Evolutionary conservation across 2,329 filamentous ascomycete genomes (phyloP).

Genomic region (Setomelanomma holmii): DNA sequence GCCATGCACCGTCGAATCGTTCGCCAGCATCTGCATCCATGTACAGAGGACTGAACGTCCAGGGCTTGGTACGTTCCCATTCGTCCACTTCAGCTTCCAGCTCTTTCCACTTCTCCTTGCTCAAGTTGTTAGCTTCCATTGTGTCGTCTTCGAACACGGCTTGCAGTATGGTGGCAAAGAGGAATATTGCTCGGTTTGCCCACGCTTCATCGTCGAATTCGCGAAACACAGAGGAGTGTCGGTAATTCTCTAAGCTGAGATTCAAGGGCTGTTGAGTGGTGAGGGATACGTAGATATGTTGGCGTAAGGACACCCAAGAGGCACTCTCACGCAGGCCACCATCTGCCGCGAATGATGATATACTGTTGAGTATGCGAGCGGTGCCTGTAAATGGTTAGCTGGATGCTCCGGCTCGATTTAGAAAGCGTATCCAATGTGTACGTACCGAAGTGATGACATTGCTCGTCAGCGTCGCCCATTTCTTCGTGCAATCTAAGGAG

Average conservation of each 20-base stretch:
- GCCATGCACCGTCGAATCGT: conserved; percentile 30
- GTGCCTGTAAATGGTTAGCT: conserved; percentile 25
- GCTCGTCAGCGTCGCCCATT: conserved; percentile 49
- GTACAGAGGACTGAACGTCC: conserved; percentile 34
- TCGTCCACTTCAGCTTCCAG: conserved; percentile 39
- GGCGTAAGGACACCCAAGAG: conserved; percentile 51
- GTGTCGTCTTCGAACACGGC: conserved; percentile 31
- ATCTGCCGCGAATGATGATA: conserved; percentile 46
- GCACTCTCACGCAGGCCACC: conserved; percentile 52
- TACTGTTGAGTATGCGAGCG: conserved; percentile 48
- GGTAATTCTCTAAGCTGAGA: conserved; percentile 40
- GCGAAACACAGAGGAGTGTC: conserved; percentile 36
- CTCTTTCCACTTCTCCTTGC: conserved; percentile 36
- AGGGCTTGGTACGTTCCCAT: conserved; percentile 41
- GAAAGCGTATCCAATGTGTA: no score
- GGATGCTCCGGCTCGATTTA: no score
- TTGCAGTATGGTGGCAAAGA: conserved; percentile 38
- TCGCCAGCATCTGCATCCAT: conserved; percentile 31
- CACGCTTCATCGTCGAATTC: conserved; percentile 40
- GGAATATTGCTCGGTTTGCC: conserved; percentile 43
- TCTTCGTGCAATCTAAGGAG: conserved; percentile 60
- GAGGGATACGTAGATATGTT: conserved; percentile 52
- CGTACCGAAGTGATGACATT: conserved; percentile 47
- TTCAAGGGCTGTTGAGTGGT: conserved; percentile 43
- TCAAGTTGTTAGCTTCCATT: conserved; percentile 23